Conservation (phyloP, 2,329 filamentous ascomycete genomes). For the Fusarium sp. region DNA sequence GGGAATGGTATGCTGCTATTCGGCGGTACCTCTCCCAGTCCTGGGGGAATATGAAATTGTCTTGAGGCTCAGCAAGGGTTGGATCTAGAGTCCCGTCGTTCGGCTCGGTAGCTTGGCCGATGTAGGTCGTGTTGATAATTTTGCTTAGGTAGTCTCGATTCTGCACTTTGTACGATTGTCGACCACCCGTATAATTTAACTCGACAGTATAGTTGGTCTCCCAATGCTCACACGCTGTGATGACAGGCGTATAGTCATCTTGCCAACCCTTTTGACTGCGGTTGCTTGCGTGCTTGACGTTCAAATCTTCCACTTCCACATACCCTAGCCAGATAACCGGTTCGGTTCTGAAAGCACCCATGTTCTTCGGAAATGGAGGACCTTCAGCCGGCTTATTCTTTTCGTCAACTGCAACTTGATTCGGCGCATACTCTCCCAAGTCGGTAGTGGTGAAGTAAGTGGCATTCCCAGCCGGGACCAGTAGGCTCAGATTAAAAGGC, state of each 20-base stretch:
- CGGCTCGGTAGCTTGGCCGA: not conserved
- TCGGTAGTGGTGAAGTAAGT: constrained; percentile 23
- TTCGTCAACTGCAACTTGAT: constrained; percentile 19
- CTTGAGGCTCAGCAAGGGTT: constrained; percentile 13
- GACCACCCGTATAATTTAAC: constrained; percentile 36
- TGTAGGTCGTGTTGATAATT: constrained; percentile 36
- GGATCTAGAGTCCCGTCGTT: constrained; percentile 29
- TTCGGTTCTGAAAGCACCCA: constrained; percentile 37
- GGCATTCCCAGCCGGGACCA: constrained; percentile 29
- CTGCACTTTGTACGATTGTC: constrained; percentile 31
- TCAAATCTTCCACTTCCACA: constrained; percentile 27
- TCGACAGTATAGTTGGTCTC: constrained; percentile 41
- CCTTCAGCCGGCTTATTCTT: constrained; percentile 8
- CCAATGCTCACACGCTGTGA: constrained; percentile 42
- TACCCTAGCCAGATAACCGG: constrained; percentile 41
- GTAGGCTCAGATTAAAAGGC: constrained; percentile 32
- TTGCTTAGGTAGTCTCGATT: constrained; percentile 29
- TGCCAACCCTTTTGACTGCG: constrained; percentile 15
- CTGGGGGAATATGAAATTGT: constrained; percentile 26
- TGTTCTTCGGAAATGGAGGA: constrained; percentile 27
- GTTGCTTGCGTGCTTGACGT: constrained; percentile 3
- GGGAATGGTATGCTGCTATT: constrained; percentile 31
- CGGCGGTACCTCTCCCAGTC: constrained; percentile 27
- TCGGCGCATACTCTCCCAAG: constrained; percentile 28
- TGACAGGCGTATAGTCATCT: constrained; percentile 20